Base-by-base conservation (phyloP, 2,329 filamentous ascomycete genomes). In the Pseudogymnoascus sp. region DNA sequence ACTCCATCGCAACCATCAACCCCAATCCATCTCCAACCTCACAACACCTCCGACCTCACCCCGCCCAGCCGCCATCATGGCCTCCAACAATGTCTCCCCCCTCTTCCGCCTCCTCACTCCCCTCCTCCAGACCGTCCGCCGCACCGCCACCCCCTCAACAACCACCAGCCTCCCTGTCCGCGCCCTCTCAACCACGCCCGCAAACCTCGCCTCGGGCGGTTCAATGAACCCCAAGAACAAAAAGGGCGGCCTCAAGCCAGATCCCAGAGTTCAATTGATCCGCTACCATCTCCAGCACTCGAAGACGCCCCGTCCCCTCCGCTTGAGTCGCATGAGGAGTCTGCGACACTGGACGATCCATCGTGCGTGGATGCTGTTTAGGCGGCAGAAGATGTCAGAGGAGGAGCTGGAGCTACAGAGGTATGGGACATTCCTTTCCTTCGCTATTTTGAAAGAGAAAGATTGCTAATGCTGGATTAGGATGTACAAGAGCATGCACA, bases 281-380 rank as follows among this genome's bases (percentile, higher is more conserved):
- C 81, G 86, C 70, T 90, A 90, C 78, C 84, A 87, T 75, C 83
- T 90, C 69, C 77, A 82, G 71, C 87, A 90, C 75, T 86, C 86
- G 1, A 77, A 82, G 31, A 89, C 85, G 6, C 87, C 87, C 0
- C 85, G 87, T 11, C 93, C 95, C 0, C 84, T 99, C 68, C 89
- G 91, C 71, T 93, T 97, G 83, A 91, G 86, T 42, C 91, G 93
- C 70, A 89, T 89, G 76, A 87, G 95, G 63, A 84, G 86, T 76
- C 86, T 99, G 67, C 90, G 95, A 56, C 95, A 99, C 81, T 99
- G 95, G 95, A 97, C 95, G 61, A 97, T 99, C 76, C 93, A 97
- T 81, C 92, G 95, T 70, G 93, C 93, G 21, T 97, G 93, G 91
- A 82, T 90, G 71, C 81, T 97, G 31, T 89, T 88, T 77, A 86